A percentile compares a stretch with the other conserved stretches of the same genome.
phyloP scores from a whole-genome alignment of 2,329 filamentous ascomycete genomes.

The Microdochium bolleyi region DNA sequence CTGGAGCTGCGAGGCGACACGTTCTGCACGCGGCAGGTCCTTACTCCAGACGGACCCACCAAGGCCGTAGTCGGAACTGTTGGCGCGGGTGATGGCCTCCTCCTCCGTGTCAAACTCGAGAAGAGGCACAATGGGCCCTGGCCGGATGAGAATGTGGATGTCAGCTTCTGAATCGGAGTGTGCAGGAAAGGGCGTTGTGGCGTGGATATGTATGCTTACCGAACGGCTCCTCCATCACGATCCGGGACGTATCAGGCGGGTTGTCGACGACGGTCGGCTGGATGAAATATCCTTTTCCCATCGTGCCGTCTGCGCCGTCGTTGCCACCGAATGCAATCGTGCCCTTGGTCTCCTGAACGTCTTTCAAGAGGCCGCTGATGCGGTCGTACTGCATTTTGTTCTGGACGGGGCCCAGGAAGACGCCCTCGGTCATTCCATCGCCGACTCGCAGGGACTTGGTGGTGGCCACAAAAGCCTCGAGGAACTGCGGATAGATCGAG shows the following conservation, averaged over 20 bases:
- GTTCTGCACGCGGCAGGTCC: conserved; percentile 34
- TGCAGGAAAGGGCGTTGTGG: too few relatives aligned
- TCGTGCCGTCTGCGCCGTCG: background rate
- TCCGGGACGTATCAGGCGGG: conserved; percentile 11
- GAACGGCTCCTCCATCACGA: conserved; percentile 14
- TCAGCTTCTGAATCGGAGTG: background rate
- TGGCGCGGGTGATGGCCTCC: conserved; percentile 35
- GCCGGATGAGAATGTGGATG: background rate
- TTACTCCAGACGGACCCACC: conserved; percentile 44
- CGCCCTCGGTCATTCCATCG: conserved; percentile 1
- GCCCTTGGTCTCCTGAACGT: conserved; percentile 11
- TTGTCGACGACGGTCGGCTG: conserved; percentile 14
- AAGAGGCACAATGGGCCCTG: conserved; percentile 35
- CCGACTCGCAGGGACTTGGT: conserved; percentile 12
- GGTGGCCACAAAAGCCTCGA: conserved; percentile 30
- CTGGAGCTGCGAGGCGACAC: conserved; percentile 36
- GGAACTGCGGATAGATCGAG: conserved; percentile 34
- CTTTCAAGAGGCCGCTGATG: conserved; percentile 11
- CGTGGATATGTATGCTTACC: too few relatives aligned
- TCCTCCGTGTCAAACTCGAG: conserved; percentile 32
- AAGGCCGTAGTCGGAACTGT: conserved; percentile 40
- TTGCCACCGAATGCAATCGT: conserved; percentile 7
- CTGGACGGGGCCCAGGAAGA: conserved; percentile 12
- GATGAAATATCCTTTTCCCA: conserved; percentile 8
- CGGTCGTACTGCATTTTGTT: conserved; percentile 15